phyloP scores from a whole-genome alignment of 1,139 yeast genomes.

The Hemisphaericaspora lyxosophila region DNA sequence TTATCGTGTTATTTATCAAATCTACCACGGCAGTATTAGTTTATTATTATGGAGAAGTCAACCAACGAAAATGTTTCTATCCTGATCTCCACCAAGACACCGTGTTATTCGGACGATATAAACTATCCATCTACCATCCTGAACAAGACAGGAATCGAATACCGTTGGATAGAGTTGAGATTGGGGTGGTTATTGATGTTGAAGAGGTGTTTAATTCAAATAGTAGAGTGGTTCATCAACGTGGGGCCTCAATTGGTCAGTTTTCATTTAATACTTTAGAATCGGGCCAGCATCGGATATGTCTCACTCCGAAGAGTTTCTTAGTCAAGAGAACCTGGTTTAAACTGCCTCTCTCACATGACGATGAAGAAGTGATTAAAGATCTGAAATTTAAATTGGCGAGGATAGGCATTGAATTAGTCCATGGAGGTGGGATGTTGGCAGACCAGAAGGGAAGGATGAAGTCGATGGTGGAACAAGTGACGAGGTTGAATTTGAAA shows the following conservation, averaged over 20 bases:
- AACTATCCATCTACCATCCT: constrained; percentile 56
- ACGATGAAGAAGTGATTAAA: constrained; percentile 7
- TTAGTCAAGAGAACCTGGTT: constrained; percentile 20
- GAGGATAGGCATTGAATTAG: constrained; percentile 51
- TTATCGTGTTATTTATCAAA: no score
- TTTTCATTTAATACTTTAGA: constrained; percentile 70
- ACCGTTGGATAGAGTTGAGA: constrained; percentile 33
- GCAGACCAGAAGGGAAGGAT: constrained; percentile 55
- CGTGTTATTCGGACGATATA: constrained; percentile 57
- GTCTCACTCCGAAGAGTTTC: constrained; percentile 63
- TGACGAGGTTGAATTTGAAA: constrained; percentile 53
- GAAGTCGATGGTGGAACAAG: constrained; percentile 50
- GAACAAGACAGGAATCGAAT: constrained; percentile 43
- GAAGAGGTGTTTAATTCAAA: constrained; percentile 64
- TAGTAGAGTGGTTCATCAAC: constrained; percentile 68
- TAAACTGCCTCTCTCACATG: no score
- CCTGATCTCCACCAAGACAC: constrained; percentile 63
- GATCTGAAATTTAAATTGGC: constrained; percentile 54
- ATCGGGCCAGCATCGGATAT: constrained; percentile 71
- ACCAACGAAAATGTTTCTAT: constrained; percentile 62
- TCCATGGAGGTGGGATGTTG: constrained; percentile 51
- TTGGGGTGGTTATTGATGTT: constrained; percentile 46
- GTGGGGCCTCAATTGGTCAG: constrained; percentile 57
- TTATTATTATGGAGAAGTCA: constrained; percentile 58
- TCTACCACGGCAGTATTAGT: no score